Evolutionary conservation across 1,139 yeast genomes (phyloP).

Genomic region (Suzukiozyma palmioleophila): DNA sequence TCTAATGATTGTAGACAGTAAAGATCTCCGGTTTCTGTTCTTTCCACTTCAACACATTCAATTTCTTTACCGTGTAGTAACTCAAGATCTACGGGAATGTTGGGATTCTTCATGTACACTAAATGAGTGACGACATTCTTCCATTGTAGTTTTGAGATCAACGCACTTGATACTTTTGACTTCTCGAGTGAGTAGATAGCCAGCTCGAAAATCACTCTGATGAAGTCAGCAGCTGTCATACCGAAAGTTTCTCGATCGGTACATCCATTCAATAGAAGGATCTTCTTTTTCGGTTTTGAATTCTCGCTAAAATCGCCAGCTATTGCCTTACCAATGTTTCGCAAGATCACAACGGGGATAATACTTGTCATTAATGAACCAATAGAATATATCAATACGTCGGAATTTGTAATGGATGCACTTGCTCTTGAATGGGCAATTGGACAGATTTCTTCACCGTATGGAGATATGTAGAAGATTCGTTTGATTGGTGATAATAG

Average conservation of each 20-base stretch:
- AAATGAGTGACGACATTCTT: constrained; percentile 52
- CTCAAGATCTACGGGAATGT: constrained; percentile 43
- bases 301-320: constrained; percentile 22
- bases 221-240: constrained; percentile 56
- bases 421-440: constrained; percentile 64
- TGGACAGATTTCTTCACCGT: constrained; percentile 85
- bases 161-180: constrained; percentile 7
- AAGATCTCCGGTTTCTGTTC: constrained; percentile 15
- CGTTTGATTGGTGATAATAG: constrained; percentile 72
- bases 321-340: constrained; percentile 66
- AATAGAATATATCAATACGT: constrained; percentile 68
- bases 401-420: constrained; percentile 46
- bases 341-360: constrained; percentile 68
- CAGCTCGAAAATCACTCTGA: constrained; percentile 50
- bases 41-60: constrained; percentile 41
- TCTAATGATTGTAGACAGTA: constrained; percentile 21
- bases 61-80: constrained; percentile 39
- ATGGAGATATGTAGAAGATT: constrained; percentile 78
- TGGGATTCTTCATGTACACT: constrained; percentile 44
- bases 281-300: constrained; percentile 34
- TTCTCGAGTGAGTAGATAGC: constrained; percentile 34
- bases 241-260: constrained; percentile 75
- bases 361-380: constrained; percentile 89
- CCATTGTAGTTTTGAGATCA: constrained; percentile 22
- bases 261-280: constrained; percentile 65